Evolutionary conservation across 805 yeast species (phyloP), one percentile per base, ranked within the genome.

Genomic region (Saccharomycopsis sp.): DNA sequence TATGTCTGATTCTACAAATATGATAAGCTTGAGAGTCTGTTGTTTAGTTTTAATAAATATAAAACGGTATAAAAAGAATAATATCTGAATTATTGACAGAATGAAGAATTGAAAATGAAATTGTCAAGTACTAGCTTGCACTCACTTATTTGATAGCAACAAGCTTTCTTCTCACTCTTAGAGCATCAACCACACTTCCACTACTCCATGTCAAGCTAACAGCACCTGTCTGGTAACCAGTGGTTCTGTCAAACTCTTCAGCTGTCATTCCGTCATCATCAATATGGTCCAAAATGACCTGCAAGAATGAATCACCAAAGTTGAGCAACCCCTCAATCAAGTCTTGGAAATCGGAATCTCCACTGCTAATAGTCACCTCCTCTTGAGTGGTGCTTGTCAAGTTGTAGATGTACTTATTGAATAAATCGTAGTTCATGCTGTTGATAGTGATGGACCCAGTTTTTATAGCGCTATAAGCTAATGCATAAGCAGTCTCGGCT

Each of bases 211-310:
- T 87, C 63, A 87, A 77, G 63, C 83, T 79, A 58, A 72, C 70
- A 0, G 93, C 94, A 8, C 94, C 94, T 67, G 79, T 82, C 87
- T 86, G 82, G 68, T 70, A 85, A 1, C 94, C 94, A 53, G 76
- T 76, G 63, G 80, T 75, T 61, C 75, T 77, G 69, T 83, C 84
- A 69, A 86, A 84, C 66, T 87, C 90, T 70, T 87, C 94, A 63
- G 85, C 78, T 78, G 86, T 79, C 57, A 76, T 78, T 2, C 90
- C 91, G n/a, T 76, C 72, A 54, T 64, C 68, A 67, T 80, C 87
- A 63, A 63, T 69, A 60, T 52, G 59, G 25, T 38, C 52, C 19
- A 56, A 23, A 22, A 55, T 49, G 8, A 58, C 61, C n/a, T 42
- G 38, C 34, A 58, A 38, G 38, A 56, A 58, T 44, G 61, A 58